phyloP scores from a whole-genome alignment of 345 rosid genomes.

The Aquilaria yunnanensis region DNA sequence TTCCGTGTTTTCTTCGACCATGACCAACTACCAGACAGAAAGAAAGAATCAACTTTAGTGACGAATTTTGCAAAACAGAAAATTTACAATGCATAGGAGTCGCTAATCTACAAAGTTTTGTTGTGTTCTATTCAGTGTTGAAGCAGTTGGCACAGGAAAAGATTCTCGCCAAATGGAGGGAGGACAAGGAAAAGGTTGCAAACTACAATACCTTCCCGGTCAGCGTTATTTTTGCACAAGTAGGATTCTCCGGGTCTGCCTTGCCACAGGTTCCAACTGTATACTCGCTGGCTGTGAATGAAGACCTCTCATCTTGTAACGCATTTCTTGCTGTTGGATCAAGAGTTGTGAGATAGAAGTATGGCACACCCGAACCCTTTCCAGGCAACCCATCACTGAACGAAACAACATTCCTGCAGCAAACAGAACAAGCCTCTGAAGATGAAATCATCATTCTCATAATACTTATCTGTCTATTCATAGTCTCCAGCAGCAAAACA shows the following conservation, averaged over 20 bases:
- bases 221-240: conserved; percentile 85
- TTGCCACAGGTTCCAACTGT: conserved; percentile 88
- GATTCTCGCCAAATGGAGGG: too few relatives aligned
- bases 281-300: conserved; percentile 74
- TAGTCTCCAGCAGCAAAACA: too few relatives aligned
- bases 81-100: too few relatives aligned
- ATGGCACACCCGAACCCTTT: conserved; percentile 67
- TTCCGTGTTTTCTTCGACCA: conserved; percentile 35
- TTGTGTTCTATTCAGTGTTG: too few relatives aligned
- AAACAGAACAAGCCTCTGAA: too few relatives aligned
- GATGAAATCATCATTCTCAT: too few relatives aligned
- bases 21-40: conserved; percentile 40
- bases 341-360: conserved; percentile 88
- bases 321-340: conserved; percentile 96
- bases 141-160: too few relatives aligned
- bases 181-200: too few relatives aligned
- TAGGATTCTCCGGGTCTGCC: conserved; percentile 82
- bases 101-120: too few relatives aligned
- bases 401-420: conserved; percentile 80
- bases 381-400: conserved; percentile 76
- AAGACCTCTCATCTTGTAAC: conserved; percentile 61
- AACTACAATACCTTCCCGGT: conserved; percentile 62
- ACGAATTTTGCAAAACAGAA: too few relatives aligned
- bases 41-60: conserved; percentile 2
- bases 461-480: too few relatives aligned